Percentiles rank a stretch among this genome's conserved stretches.
Conservation (phyloP, 352 stramenopile genomes). For the Phytophthora pseudosyringae region DNA sequence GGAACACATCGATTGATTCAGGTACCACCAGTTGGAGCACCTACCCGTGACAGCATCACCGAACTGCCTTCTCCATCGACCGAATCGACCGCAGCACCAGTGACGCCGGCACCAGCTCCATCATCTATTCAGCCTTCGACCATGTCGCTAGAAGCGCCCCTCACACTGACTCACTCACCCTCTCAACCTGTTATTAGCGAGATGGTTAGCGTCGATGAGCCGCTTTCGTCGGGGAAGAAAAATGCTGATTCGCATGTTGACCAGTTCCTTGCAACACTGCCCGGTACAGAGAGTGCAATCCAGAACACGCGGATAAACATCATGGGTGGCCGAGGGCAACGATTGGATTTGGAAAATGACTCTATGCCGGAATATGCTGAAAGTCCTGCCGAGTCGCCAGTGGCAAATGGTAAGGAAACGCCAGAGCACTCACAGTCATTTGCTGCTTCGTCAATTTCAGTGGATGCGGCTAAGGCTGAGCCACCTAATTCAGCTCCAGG, state of each 20-base stretch:
- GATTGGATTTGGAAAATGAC: slow-evolving; percentile 82
- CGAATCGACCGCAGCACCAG: slow-evolving; percentile 1
- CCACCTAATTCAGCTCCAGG: slow-evolving; percentile 39
- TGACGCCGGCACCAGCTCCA: not conserved
- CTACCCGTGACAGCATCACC: slow-evolving; percentile 30
- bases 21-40: slow-evolving; percentile 27
- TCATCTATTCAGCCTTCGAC: slow-evolving; percentile 1
- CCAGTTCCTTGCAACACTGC: slow-evolving; percentile 84
- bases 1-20: slow-evolving; percentile 51
- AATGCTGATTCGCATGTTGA: slow-evolving; percentile 60
- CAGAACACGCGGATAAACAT: slow-evolving; percentile 92
- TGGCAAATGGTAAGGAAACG: slow-evolving; percentile 28
- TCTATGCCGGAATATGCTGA: slow-evolving; percentile 45
- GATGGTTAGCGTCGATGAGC: slow-evolving; percentile 49
- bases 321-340: slow-evolving; percentile 90
- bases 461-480: slow-evolving; percentile 15
- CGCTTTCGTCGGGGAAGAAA: slow-evolving; percentile 55
- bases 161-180: slow-evolving; percentile 13
- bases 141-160: slow-evolving; percentile 7
- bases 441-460: slow-evolving; percentile 10
- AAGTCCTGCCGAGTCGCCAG: slow-evolving; percentile 27
- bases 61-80: slow-evolving; percentile 17
- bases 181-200: slow-evolving; percentile 41
- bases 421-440: slow-evolving; percentile 38
- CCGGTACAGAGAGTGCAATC: slow-evolving; percentile 91